Evolutionary conservation across 202 grass and related monocot species (phyloP).

Genomic region (Zoysia matrella): DNA sequence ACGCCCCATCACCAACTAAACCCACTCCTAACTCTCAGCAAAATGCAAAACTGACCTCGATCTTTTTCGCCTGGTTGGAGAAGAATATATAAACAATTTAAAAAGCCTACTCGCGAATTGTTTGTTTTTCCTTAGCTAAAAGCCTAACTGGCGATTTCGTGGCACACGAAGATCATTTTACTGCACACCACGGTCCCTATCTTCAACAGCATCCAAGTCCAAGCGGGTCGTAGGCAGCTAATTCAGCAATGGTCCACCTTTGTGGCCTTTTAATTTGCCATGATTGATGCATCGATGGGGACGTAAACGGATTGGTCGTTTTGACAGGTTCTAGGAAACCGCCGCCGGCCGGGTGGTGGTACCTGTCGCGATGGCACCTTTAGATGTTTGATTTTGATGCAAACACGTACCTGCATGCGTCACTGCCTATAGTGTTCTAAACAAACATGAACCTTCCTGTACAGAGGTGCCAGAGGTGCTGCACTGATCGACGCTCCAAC

Average conservation of each 20-base stretch:
- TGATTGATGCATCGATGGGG: not conserved
- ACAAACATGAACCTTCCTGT: not conserved
- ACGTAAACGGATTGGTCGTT: not conserved
- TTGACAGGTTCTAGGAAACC: not conserved
- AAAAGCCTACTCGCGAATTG: not conserved
- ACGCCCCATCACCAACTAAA: conserved; percentile 32
- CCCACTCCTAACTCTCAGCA: conserved; percentile 8
- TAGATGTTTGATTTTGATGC: too few relatives aligned
- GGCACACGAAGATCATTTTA: not conserved
- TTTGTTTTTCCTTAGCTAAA: not conserved
- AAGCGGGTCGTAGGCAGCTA: not conserved
- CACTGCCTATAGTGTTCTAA: not conserved
- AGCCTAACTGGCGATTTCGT: not conserved
- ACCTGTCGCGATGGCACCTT: too few relatives aligned
- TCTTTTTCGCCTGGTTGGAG: not conserved
- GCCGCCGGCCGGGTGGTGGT: too few relatives aligned
- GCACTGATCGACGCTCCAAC: not conserved
- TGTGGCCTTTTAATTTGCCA: not conserved
- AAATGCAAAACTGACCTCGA: not conserved
- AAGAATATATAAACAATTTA: not conserved
- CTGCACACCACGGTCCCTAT: not conserved
- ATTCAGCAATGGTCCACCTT: not conserved
- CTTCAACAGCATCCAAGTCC: not conserved
- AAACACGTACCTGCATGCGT: not conserved
- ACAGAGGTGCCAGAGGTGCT: not conserved